Evolutionary conservation across 257 asterid species (phyloP).

Genomic region (Linaria vulgaris): DNA sequence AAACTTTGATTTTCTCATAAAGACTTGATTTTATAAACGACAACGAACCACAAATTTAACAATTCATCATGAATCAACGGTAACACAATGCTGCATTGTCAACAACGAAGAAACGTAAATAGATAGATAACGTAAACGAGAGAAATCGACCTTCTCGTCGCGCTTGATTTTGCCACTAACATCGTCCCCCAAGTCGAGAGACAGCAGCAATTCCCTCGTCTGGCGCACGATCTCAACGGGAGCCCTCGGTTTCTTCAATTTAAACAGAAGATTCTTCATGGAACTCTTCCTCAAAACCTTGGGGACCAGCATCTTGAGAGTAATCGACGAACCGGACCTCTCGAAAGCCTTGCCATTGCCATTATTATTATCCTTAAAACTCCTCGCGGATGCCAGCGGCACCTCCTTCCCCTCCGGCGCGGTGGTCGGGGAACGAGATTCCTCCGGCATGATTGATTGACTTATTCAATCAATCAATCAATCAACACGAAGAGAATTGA

Average conservation of each 20-base stretch:
- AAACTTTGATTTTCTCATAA: too few species aligned
- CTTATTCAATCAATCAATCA: background rate
- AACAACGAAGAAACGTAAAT: background rate
- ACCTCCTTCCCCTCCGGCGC: constrained; percentile 44
- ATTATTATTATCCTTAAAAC: background rate
- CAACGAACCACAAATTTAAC: too few species aligned
- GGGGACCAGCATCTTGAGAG: constrained; percentile 49
- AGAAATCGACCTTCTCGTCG: constrained; percentile 31
- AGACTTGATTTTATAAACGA: too few species aligned
- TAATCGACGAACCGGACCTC: constrained; percentile 32
- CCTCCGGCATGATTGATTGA: constrained; percentile 31
- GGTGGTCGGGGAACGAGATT: constrained; percentile 45
- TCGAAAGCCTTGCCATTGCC: constrained; percentile 13
- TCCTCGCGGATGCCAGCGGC: constrained; percentile 24
- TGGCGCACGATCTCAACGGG: constrained; percentile 57
- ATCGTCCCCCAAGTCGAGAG: constrained; percentile 34
- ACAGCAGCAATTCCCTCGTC: constrained; percentile 40
- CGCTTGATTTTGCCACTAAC: constrained; percentile 36
- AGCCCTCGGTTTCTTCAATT: constrained; percentile 48
- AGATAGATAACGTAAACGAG: background rate
- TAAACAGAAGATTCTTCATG: constrained; percentile 62
- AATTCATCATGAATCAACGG: too few species aligned
- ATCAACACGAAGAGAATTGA: background rate
- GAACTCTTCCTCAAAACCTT: constrained; percentile 46
- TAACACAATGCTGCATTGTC: too few species aligned